Evolutionary conservation across 805 yeast species (phyloP).

Genomic region (Candida silvatica): DNA sequence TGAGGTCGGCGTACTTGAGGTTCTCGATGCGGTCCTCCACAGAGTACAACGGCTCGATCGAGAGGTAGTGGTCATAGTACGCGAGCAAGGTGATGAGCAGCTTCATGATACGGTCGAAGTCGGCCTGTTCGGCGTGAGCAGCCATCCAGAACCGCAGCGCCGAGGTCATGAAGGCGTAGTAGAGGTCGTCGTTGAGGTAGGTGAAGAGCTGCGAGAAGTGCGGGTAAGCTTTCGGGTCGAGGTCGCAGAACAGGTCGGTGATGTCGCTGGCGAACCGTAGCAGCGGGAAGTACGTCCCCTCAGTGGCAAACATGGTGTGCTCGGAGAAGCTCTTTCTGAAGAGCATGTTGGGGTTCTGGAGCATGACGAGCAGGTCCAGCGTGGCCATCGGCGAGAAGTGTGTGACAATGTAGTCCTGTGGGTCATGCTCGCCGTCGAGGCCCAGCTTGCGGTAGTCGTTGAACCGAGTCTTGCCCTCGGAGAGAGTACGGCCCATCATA

Average conservation of each 20-base stretch:
- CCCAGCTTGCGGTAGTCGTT: conserved; percentile 27
- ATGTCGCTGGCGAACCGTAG: conserved; percentile 27
- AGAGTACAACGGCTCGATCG: conserved; percentile 24
- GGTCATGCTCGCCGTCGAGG: conserved; percentile 39
- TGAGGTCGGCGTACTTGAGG: conserved; percentile 36
- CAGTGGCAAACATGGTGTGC: conserved; percentile 53
- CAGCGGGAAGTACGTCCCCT: conserved; percentile 42
- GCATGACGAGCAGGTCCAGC: conserved; percentile 44
- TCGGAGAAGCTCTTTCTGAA: conserved; percentile 58
- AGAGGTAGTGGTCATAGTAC: conserved; percentile 36
- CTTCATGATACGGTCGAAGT: conserved; percentile 41
- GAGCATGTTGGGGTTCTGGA: conserved; percentile 47
- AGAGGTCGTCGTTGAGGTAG: conserved; percentile 43
- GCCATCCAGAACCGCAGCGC: conserved; percentile 58
- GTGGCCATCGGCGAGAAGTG: conserved; percentile 42
- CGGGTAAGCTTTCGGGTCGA: conserved; percentile 22
- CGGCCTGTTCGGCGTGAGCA: conserved; percentile 44
- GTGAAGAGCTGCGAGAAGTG: conserved; percentile 29
- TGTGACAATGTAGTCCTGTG: conserved; percentile 31
- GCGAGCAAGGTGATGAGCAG: conserved; percentile 32
- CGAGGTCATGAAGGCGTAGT: conserved; percentile 47
- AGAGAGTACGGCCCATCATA: conserved; percentile 1
- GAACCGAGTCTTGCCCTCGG: conserved; percentile 1
- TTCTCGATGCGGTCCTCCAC: conserved; percentile 9
- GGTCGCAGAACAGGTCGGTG: conserved; percentile 17